Base-by-base conservation (phyloP, 2,329 filamentous ascomycete genomes). In the Xylaria polymorpha region DNA sequence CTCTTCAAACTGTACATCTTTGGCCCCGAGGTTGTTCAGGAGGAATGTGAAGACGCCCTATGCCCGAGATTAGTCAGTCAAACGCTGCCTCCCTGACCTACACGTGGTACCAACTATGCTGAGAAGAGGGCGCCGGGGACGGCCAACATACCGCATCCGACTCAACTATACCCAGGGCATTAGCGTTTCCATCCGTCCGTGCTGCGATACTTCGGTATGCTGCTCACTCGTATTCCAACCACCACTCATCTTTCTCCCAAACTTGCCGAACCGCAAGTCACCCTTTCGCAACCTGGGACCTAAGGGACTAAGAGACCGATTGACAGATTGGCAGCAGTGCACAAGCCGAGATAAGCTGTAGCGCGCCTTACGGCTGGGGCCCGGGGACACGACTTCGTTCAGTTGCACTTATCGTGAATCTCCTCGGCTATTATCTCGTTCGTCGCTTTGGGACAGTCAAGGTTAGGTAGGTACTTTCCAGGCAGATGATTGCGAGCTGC, bases 31-130 rank as follows among this genome's bases (percentile, higher is more conserved):
- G 77, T 86, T 88, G 74, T 98, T 94, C 78, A 99, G 92, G 70
- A 99, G 90, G 78, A 94, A 97, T 72, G 96, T 99, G 84, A 99
- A 99, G 79, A 99, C 94, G 78, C 96, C 96, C 94, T 88, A 67
- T n/a, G n/a, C 37, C 70, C 1, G 66, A 56, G 55, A 78, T 39
- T 48, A 20, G 67, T 80, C 46, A 80, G 76, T 71, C 74, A 74
- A 62, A 68, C 39, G 41, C 74, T 73, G 55, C 77, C 74, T 43
- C 53, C 12, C 29, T 22, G 10, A 53, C 43, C 48, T 25, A 53
- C 53, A 32, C 22, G 18, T n/a, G 25, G 53, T 50, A 29, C 43
- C 58, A 18, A 22, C 46, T 60, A 39, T 20, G 25, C 15, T 39
- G 5, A 22, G 37, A 48, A 25, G 32, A 32, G 32, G 29, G 44